Percentiles rank a stretch among this genome's conserved stretches.
Evolutionary conservation across 345 rosid species (phyloP).

Genomic region (Laguncularia racemosa): DNA sequence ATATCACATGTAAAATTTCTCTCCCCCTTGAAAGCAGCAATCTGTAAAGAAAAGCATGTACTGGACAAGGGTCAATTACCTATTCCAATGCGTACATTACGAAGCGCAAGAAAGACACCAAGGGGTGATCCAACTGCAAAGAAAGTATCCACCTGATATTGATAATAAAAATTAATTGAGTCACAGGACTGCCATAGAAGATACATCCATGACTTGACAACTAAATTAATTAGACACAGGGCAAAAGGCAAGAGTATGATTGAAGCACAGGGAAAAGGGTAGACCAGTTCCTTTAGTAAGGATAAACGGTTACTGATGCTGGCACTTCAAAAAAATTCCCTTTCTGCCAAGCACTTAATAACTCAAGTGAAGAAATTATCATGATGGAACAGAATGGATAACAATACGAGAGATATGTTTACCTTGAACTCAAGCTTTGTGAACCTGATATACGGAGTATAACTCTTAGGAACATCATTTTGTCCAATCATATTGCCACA

Average conservation of each 20-base stretch:
- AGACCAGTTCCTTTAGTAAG: no score
- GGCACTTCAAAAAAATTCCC: no score
- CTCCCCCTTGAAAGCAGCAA: no score
- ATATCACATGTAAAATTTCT: no score
- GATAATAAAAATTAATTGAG: conserved; percentile 2
- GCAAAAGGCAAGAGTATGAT: no score
- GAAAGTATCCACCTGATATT: conserved; percentile 83
- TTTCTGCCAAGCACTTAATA: no score
- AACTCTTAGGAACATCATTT: conserved; percentile 36
- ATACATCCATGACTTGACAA: no score
- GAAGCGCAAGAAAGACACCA: conserved; percentile 94
- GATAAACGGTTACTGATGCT: no score
- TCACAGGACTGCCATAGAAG: no score
- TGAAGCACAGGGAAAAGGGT: no score
- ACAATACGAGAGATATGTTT: neutral
- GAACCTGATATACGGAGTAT: conserved; percentile 76
- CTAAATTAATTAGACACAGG: no score
- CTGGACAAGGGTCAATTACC: conserved; percentile 31
- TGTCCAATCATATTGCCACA: conserved; percentile 20
- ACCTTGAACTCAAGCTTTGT: conserved; percentile 95
- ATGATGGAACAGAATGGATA: neutral
- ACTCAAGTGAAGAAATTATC: no score
- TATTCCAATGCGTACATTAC: conserved; percentile 81
- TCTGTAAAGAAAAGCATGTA: neutral
- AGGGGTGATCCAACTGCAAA: conserved; percentile 99